Base-by-base conservation (phyloP, 2,329 filamentous ascomycete genomes). In the Ampelomyces quisqualis region DNA sequence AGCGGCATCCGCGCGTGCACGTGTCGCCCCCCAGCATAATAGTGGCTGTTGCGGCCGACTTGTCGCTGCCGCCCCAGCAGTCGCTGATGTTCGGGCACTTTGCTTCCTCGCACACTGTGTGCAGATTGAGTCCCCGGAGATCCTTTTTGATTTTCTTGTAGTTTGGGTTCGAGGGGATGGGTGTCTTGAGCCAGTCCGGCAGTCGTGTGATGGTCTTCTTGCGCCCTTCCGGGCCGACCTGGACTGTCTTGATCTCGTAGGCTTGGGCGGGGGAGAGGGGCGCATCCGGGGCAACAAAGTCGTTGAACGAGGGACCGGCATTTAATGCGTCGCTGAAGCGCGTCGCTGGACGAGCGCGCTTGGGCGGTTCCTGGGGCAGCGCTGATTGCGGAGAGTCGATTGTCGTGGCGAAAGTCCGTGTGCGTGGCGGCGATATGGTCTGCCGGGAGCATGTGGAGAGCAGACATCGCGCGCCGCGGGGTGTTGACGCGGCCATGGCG, bases 21-120 rank as follows among this genome's bases (percentile, higher is more conserved):
- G 91, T 97, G 69, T 98, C 93, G 51, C 93, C 93, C 90, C 97
- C 97, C 33, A 98, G 75, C 93, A 98, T 98, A 70, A 98, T 97
- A 8, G 93, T 98, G 2, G 93, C 93, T 21, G 93, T 98, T 4
- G 93, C 93, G 18, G 89, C 85, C 53, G 82, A 85, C 74, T 95
- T 95, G 68, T 86, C 82, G 64, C 78, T 82, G 22, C 93, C 93
- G 47, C 93, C 93, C 93, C 93, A 98, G 75, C 93, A 98, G 68
- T 97, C 91, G 50, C 86, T 90, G 47, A 98, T 95, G 70, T 98
- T 98, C 47, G 93, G 93, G 70, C 93, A 98, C 53, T 90, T 82
- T 1, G 93, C 93, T 73, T 98, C 93, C 73, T 98, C 93, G 70
- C 93, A 98, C 11, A 98, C 93, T 4, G 93, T 98, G 70, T 96